Evolutionary conservation across 1,284 basidiomycete species (phyloP).

Genomic region (Apiotrichum akiyoshidainum): DNA sequence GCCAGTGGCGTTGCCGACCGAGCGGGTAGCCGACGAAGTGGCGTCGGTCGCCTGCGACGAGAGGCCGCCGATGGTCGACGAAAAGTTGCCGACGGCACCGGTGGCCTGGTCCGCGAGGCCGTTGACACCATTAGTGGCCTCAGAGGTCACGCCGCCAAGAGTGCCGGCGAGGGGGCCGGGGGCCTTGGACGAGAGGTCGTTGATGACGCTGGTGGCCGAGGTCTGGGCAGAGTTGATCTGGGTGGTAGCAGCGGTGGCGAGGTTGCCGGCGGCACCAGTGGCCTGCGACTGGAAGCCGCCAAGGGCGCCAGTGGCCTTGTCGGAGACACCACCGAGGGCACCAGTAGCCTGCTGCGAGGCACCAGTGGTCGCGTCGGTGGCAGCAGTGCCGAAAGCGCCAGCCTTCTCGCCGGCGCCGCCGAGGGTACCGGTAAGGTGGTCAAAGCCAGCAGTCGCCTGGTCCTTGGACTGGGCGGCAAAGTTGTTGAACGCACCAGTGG

Average conservation of each 20-base stretch:
- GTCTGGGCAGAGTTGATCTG: background rate
- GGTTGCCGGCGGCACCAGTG: background rate
- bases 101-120: background rate
- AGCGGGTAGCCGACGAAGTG: background rate
- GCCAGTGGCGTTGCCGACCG: constrained; percentile 4
- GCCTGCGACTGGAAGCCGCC: background rate
- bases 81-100: background rate
- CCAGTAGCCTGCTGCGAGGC: background rate
- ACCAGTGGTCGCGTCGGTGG: background rate
- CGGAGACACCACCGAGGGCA: background rate
- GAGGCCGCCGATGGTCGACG: background rate
- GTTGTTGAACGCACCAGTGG: background rate
- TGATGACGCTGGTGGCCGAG: background rate
- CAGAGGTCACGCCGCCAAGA: constrained; percentile 8
- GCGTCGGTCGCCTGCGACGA: background rate
- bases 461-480: background rate
- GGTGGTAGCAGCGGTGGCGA: background rate
- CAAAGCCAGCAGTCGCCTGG: background rate
- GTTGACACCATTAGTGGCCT: constrained; percentile 4
- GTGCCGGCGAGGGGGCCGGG: background rate
- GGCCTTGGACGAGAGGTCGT: background rate
- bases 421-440: background rate
- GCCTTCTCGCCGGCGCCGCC: background rate
- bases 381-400: background rate
- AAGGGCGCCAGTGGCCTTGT: background rate